Percentiles rank a stretch among this genome's conserved stretches.
phyloP scores from a whole-genome alignment of 2,329 filamentous ascomycete genomes.

The Fusarium brevicatenulatum region DNA sequence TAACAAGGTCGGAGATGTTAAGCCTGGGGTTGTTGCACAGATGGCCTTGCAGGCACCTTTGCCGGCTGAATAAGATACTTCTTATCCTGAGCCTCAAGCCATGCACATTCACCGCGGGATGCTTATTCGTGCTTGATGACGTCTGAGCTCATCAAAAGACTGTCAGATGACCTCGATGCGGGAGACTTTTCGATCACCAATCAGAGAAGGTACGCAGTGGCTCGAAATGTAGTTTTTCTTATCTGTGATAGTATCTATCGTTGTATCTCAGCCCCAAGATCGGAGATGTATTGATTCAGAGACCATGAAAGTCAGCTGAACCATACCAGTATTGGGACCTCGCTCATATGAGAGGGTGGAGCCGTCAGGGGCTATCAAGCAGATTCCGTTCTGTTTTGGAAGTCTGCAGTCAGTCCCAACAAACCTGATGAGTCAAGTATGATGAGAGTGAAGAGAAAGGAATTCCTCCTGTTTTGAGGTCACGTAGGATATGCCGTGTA shows the following conservation, averaged over 20 bases:
- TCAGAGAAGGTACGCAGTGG: background rate
- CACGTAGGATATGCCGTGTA: slow-evolving; percentile 10
- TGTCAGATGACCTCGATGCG: slow-evolving; percentile 28
- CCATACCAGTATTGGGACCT: background rate
- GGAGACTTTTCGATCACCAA: background rate
- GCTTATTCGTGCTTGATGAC: slow-evolving; percentile 3
- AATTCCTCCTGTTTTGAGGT: background rate
- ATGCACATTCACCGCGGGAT: background rate
- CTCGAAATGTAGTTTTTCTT: background rate
- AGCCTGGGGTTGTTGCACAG: slow-evolving; percentile 10
- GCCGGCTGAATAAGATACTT: background rate
- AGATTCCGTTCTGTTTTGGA: background rate
- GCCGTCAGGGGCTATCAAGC: background rate
- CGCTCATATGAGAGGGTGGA: background rate
- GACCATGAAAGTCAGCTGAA: background rate
- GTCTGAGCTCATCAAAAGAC: slow-evolving; percentile 8
- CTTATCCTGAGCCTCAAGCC: background rate
- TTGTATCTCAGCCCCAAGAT: background rate
- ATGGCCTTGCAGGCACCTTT: slow-evolving; percentile 1
- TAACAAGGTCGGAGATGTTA: background rate
- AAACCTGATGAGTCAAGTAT: background rate
- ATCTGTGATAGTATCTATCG: background rate
- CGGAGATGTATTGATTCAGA: background rate
- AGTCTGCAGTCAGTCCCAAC: background rate
- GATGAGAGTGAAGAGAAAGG: background rate